Evolutionary conservation across 257 asterid genomes (phyloP).

Genomic region (Paraleonurus japonicus): DNA sequence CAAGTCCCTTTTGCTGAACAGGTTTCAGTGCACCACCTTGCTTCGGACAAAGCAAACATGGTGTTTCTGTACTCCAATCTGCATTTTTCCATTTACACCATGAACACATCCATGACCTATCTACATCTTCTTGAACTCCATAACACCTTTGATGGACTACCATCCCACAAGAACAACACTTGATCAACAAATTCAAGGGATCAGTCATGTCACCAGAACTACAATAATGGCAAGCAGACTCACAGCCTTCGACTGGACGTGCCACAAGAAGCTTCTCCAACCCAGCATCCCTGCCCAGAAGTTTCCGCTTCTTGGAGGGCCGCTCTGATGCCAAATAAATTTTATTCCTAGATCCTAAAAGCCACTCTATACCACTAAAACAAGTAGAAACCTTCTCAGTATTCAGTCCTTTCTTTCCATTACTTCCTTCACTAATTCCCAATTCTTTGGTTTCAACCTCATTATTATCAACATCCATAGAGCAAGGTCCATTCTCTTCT

Average conservation of each 20-base stretch:
- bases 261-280: conserved; percentile 83
- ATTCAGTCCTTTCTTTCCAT: conserved; percentile 33
- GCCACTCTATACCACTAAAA: conserved; percentile 83
- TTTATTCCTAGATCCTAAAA: conserved; percentile 87
- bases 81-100: conserved; percentile 72
- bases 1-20: conserved; percentile 41
- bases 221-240: conserved; percentile 84
- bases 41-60: conserved; percentile 86
- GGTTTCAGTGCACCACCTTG: conserved; percentile 92
- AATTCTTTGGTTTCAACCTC: conserved; percentile 29
- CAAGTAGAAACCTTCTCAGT: conserved; percentile 30
- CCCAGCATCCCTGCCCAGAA: conserved; percentile 87
- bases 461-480: conserved; percentile 53
- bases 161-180: conserved; percentile 73
- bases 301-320: conserved; percentile 88
- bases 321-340: conserved; percentile 81
- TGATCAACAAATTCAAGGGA: conserved; percentile 64
- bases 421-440: conserved; percentile 26
- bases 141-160: conserved; percentile 93
- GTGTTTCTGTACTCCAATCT: conserved; percentile 40
- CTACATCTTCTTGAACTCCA: conserved; percentile 85
- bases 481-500: conserved; percentile 43
- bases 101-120: conserved; percentile 76
- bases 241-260: conserved; percentile 67
- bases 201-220: conserved; percentile 62